Conservation (phyloP, 139 green algal genomes). For the Pleodorina starrii region DNA sequence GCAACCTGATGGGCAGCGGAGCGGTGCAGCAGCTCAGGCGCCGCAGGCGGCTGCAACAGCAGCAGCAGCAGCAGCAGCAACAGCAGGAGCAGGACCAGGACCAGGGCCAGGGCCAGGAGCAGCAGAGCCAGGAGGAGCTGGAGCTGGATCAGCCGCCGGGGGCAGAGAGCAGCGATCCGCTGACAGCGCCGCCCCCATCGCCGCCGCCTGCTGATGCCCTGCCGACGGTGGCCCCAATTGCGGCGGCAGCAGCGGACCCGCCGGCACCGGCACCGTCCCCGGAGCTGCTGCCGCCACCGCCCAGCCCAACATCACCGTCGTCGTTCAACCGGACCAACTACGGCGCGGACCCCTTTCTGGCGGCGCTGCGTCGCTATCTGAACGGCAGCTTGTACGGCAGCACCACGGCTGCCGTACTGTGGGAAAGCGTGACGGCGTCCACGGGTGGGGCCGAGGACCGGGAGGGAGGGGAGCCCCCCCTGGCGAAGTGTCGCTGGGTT, state of each 20-base stretch:
- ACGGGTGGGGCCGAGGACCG: slow-evolving; percentile 5
- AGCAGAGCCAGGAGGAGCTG: too few relatives aligned
- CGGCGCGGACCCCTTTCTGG: slow-evolving; percentile 60
- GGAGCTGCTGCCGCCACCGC: not conserved
- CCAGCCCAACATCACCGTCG: not conserved
- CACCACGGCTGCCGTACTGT: slow-evolving; percentile 57
- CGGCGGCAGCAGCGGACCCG: not conserved
- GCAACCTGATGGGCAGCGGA: slow-evolving; percentile 19
- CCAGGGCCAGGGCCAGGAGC: too few relatives aligned
- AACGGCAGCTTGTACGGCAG: slow-evolving; percentile 47
- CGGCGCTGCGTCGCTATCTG: slow-evolving; percentile 64
- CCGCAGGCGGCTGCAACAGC: not conserved
- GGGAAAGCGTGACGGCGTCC: slow-evolving; percentile 42
- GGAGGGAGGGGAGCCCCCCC: too few relatives aligned
- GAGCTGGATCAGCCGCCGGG: too few relatives aligned
- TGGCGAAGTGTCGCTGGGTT: too few relatives aligned
- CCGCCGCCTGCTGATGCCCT: not conserved
- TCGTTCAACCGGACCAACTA: not conserved
- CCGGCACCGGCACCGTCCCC: too few relatives aligned
- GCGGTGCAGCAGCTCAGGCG: not conserved
- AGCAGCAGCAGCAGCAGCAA: not conserved
- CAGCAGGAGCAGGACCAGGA: too few relatives aligned
- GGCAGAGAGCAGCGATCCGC: too few relatives aligned
- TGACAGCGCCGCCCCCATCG: too few relatives aligned
- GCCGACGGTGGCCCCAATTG: not conserved